Base-by-base conservation (phyloP, 441 rosid genomes). In the Populus tomentosa region DNA sequence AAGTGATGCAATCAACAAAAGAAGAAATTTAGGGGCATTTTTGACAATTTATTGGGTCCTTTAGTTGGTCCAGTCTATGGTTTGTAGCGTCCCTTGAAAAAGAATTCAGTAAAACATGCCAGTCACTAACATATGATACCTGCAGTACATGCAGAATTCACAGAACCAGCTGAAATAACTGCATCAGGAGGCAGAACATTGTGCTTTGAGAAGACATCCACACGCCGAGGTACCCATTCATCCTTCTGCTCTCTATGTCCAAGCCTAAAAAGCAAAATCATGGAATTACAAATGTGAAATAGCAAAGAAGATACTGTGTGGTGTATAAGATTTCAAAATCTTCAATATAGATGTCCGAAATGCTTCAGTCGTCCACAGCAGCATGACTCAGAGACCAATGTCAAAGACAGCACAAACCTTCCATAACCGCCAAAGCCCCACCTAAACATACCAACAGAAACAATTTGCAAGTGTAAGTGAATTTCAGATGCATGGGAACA, bases 341-440 rank as follows among this genome's bases (percentile, higher is more conserved):
- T 3, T 70, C 61, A 70, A 70, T 21, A 61, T 72, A 53, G 53
- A 40, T 9, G 18, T 35, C 68, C 28, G 18, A 68, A 70, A 73
- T 33, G 5, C 46, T 68, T 69, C 30, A 20, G 62, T 56, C 66
- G 72, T 35, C 28, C 33, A 30, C 38, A 70, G 65, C 6, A 30
- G 40, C 21, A 62, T 50, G 72, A 33, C 75, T 53, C 36, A 65
- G 75, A 75, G 20, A 69, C 71, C 20, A 7, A 33, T 13, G 13
- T 56, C 36, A 75, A 23, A 70, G 33, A 72, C 78, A 69, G 30
- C 67, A 86, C 94, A 71, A 80, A 95, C 98, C 99, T 95, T 85
- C 99, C 98, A 90, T 94, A 92, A 76, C 99, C 99, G 80, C 99
- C 99, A 79, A 79, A 94, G 72, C 98, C 99, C 98, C 99, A 96